These are phyloP conservation scores for Sporothrix protearum DNA, from an alignment of 2,329 filamentous ascomycete species.

Conservation along the genomic window DNA sequence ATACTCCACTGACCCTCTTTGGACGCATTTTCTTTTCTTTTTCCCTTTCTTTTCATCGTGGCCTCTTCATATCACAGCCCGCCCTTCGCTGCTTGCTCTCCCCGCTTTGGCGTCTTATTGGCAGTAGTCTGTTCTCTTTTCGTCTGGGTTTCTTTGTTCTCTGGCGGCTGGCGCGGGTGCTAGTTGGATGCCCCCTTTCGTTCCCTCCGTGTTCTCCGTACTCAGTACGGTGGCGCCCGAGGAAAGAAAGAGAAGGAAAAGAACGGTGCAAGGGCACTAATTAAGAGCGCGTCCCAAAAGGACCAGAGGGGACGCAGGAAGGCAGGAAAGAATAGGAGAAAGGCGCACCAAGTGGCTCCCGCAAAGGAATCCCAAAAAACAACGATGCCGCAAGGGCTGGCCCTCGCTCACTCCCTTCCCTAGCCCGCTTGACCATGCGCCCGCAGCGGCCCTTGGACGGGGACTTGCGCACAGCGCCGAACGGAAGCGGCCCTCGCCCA, in stretches of 20 bases:
- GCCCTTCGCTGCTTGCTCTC: background rate
- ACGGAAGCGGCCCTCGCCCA: conserved; percentile 8
- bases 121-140: background rate
- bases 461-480: conserved; percentile 10
- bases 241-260: background rate
- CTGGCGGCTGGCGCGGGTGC: conserved; percentile 16
- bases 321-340: background rate
- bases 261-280: background rate
- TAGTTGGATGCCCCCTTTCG: background rate
- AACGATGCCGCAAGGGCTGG: background rate
- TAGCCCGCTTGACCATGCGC: background rate
- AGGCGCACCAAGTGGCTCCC: background rate
- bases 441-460: conserved; percentile 15
- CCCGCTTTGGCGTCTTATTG: conserved; percentile 11
- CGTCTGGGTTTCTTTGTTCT: conserved; percentile 14
- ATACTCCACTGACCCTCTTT: background rate
- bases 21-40: background rate
- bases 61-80: background rate
- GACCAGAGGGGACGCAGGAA: background rate
- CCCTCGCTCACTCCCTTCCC: background rate
- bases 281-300: background rate
- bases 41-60: background rate
- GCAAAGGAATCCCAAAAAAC: background rate
- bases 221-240: conserved; percentile 14
- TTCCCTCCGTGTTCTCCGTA: conserved; percentile 11